Base-by-base conservation (phyloP, 2,329 filamentous ascomycete species). In the Neonectria coccinea region DNA sequence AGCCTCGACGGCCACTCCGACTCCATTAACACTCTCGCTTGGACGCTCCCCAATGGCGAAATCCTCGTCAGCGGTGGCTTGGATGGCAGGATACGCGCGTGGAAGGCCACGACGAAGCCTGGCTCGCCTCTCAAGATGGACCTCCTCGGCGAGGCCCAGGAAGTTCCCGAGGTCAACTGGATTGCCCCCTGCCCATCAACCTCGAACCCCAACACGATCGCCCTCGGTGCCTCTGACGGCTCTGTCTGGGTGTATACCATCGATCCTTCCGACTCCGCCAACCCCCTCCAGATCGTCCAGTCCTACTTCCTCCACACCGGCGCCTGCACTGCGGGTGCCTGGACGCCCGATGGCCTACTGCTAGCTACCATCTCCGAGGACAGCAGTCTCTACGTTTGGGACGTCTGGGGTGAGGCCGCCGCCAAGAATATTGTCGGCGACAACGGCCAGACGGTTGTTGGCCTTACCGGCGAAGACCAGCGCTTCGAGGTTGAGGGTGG, bases 101-200 rank as follows among this genome's bases (percentile, higher is more conserved):
- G 91, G 85, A 84, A 87, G 69, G 77, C 86, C 2, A 78, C 80
- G 12, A 72, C 85, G 76, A 75, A 82, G 74, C 69, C 81, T 70
- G 69, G 82, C 41, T 81, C 84, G 22, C 84, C 84, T 65, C 77
- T 83, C 51, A 80, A 84, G 56, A 79, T 88, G 74, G 83, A 85
- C 48, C 91, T 92, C 74, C 79, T 97, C 9, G 92, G 87, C 59
- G 92, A 96, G 75, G 88, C 89, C 3, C 91, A 94, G 74, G 96
- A 99, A 78, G 95, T 97, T 10, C 92, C 97, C 72, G 95, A 98
- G 80, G 91, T 99, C 75, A 97, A 96, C 83, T 99, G 95, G 94
- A 80, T 98, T 36, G 80, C 84, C 1, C 81, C 93, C 0, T 97
- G 92, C 76, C 94, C 94, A 1, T 84, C 90, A 66, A 79, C 89